Percentiles rank a stretch among this genome's conserved stretches.
Conservation (phyloP, 1,284 basidiomycete species). For the Cutaneotrichosporon cutaneum region DNA sequence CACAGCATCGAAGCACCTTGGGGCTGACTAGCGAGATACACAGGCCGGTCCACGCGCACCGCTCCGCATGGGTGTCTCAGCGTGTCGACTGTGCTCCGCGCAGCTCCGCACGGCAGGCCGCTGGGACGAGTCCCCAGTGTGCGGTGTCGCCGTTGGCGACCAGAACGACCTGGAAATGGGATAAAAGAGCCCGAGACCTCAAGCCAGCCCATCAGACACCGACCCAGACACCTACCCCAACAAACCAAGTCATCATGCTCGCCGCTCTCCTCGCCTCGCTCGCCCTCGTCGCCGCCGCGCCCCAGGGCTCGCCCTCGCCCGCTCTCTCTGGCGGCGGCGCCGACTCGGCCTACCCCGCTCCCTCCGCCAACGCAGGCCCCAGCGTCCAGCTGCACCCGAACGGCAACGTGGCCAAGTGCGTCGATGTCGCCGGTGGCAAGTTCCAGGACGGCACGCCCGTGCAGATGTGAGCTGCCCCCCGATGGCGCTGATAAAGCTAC, state of each 20-base stretch:
- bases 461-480: neutral
- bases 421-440: conserved; percentile 23
- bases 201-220: neutral
- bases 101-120: too few relatives aligned
- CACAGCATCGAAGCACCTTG: too few relatives aligned
- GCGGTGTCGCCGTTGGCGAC: too few relatives aligned
- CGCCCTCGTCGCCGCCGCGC: neutral
- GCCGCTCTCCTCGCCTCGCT: neutral
- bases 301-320: too few relatives aligned
- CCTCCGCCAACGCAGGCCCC: conserved; percentile 4
- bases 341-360: neutral
- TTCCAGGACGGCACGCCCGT: conserved; percentile 25
- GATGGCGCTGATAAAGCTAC: conserved; percentile 10
- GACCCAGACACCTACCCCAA: neutral
- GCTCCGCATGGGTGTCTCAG: too few relatives aligned
- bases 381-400: conserved; percentile 36
- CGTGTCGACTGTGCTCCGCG: too few relatives aligned
- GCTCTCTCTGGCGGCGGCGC: too few relatives aligned
- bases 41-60: too few relatives aligned
- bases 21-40: too few relatives aligned
- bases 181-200: neutral
- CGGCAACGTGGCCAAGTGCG: conserved; percentile 33
- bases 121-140: too few relatives aligned
- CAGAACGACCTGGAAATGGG: too few relatives aligned
- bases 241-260: neutral